Evolutionary conservation across 2,329 filamentous ascomycete species (phyloP), one percentile per base, ranked within the genome.

Genomic region (Alternaria rosae): DNA sequence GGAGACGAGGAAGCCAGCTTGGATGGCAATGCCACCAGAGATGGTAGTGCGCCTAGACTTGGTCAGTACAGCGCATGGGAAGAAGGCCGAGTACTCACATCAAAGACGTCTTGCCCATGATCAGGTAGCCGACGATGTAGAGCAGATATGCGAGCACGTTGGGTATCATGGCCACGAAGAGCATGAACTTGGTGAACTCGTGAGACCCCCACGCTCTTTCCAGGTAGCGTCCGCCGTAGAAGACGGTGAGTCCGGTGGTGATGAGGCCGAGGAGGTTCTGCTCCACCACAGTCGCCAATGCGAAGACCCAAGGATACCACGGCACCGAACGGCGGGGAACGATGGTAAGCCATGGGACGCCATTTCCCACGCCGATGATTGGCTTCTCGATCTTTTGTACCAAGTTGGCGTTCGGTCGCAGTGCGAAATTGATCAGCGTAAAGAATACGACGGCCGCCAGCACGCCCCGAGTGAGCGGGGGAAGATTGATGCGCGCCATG

Each of bases 181-280:
- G 82, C 50, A 97, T 84, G 78, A 97, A 97, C 81, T 97, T 97
- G 74, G 89, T 92, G 78, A 97, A 92, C 79, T 98, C 94, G 59
- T 87, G 88, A 25, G 92, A 94, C 30, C 93, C 94, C 95, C 94
- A 99, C 32, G 95, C 94, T 74, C 95, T 87, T 85, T 99, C 95
- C 21, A 99, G 87, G 79, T 99, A 99, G 72, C 93, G 89, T 10
- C 95, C 95, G 57, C 94, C 94, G 82, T 97, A 92, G 80, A 94
- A 97, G 56, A 98, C 82, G 1, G 94, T 94, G 44, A 90, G 83
- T 26, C 86, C 89, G 50, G 92, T 93, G 59, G 97, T 88, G 25
- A 88, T 82, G 44, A 97, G 85, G 11, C 93, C 97, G 75, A 97
- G 91, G 71, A 98, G 85, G 79, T 98, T 98, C 80, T 92, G 91